These are phyloP conservation scores for Lophium mytilinum DNA, from an alignment of 495 filamentous ascomycete species.

Conservation along the genomic window DNA sequence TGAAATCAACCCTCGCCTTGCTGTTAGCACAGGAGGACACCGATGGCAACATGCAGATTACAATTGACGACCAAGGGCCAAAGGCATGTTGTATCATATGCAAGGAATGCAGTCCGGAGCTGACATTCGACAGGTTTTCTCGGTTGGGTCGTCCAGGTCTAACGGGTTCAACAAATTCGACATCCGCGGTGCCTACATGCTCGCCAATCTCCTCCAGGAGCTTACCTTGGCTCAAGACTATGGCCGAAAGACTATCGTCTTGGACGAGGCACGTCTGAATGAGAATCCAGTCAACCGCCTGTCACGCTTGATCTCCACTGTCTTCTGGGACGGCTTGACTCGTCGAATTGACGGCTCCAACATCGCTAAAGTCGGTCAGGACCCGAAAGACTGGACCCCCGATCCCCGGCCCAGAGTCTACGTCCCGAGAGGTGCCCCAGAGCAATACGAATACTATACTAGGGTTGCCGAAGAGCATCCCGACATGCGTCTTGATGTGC, in stretches of 20 bases:
- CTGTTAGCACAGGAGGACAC: constrained; percentile 79
- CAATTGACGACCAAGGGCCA: constrained; percentile 87
- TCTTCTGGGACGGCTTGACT: constrained; percentile 86
- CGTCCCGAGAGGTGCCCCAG: constrained; percentile 71
- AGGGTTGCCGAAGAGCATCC: constrained; percentile 66
- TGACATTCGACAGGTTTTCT: constrained; percentile 48
- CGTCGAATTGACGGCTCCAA: constrained; percentile 80
- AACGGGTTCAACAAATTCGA: constrained; percentile 76
- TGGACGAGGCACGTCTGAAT: constrained; percentile 78
- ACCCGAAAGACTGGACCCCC: constrained; percentile 85
- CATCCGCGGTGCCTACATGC: constrained; percentile 88
- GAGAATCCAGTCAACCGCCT: constrained; percentile 89
- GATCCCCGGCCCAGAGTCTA: constrained; percentile 90
- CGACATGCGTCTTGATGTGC: constrained; percentile 78
- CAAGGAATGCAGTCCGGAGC: not conserved
- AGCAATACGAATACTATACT: constrained; percentile 82
- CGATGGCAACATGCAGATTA: constrained; percentile 88
- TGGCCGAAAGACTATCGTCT: constrained; percentile 72
- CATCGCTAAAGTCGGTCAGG: constrained; percentile 73
- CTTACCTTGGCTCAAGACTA: constrained; percentile 81
- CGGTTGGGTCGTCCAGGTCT: constrained; percentile 77
- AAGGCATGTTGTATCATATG: constrained; percentile 53
- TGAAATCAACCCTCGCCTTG: constrained; percentile 63
- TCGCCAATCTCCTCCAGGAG: constrained; percentile 92
- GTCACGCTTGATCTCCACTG: constrained; percentile 71